Evolutionary conservation across 306 rosid species (phyloP), one percentile per base, ranked within the genome.

Genomic region (Abrus precatorius): DNA sequence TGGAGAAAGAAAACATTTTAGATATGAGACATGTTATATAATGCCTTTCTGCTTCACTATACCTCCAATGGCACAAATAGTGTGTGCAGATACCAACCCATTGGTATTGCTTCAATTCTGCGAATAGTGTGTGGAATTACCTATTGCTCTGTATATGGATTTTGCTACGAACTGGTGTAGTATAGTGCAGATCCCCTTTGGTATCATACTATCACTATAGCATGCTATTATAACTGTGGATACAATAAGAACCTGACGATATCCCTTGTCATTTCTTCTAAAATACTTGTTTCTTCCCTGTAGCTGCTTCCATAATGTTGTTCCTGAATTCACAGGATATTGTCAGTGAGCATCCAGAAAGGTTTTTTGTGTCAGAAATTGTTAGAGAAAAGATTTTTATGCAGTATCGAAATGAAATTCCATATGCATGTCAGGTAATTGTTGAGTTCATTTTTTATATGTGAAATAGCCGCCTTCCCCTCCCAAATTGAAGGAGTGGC

Each of bases 331-430:
- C 77, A 56, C 91, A 95, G 99, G 99, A 88, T 78, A 93, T 91
- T 57, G 89, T 95, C 82, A 95, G 99, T 72, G 98, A 95, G 78
- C 99, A 93, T 83, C 98, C 98, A 12, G 99, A 95, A 84, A 87
- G 99, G 86, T 95, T 95, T 85, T 95, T 95, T 79, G 90, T 95
- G 5, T 83, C 94, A 67, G 99, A 93, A 84, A 95, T 95, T 49
- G 86, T 95, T 54, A 89, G 99, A 85, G 99, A 95, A 82, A 95
- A 95, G 90, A 95, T 95, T 77, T 93, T 95, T 81, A 87, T 91
- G 93, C 99, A 95, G 82, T 93, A 90, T 65, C 93, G 97, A 65
- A 86, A 92, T 40, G 99, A 95, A 89, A 90, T 95, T 85, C 99
- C 99, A 40, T 95, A 95, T 54, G 91, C 87, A 48, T 91, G 98